Percentiles rank a stretch among this genome's conserved stretches.
phyloP scores from a whole-genome alignment of 495 filamentous ascomycete genomes.

The Gamarada debralockiae region DNA sequence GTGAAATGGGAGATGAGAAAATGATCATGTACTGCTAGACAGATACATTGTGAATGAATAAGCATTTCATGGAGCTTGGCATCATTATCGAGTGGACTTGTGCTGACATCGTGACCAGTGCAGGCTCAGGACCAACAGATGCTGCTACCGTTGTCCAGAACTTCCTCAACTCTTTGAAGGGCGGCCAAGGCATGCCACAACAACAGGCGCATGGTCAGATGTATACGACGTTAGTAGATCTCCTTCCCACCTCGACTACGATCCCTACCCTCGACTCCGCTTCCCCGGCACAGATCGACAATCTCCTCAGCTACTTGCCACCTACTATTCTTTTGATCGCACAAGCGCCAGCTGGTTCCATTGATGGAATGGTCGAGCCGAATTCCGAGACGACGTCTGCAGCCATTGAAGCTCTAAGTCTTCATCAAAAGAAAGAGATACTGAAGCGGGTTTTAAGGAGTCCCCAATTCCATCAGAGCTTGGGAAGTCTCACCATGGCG shows the following conservation, averaged over 20 bases:
- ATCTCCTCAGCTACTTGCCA: constrained; percentile 73
- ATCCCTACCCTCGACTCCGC: constrained; percentile 71
- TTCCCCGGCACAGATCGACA: constrained; percentile 60
- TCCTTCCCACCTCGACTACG: constrained; percentile 72
- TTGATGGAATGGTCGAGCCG: constrained; percentile 47
- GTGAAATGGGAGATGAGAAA: constrained; percentile 7
- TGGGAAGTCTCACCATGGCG: constrained; percentile 79
- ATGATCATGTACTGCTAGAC: constrained; percentile 26
- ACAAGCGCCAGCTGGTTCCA: constrained; percentile 53
- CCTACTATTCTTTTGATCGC: constrained; percentile 61
- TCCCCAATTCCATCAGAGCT: constrained; percentile 86
- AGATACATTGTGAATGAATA: constrained; percentile 22
- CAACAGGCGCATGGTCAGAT: constrained; percentile 48
- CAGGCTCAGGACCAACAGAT: constrained; percentile 23
- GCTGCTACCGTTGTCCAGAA: constrained; percentile 62
- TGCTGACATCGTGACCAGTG: constrained; percentile 25
- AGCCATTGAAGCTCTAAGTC: constrained; percentile 67
- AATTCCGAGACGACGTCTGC: constrained; percentile 62
- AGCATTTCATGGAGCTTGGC: constrained; percentile 8
- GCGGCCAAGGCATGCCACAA: constrained; percentile 38
- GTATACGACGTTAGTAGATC: constrained; percentile 83
- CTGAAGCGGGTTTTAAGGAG: constrained; percentile 80
- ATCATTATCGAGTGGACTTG: neutral
- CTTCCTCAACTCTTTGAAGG: constrained; percentile 81
- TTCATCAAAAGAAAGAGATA: constrained; percentile 76